Evolutionary conservation across 129 eudicot genomes (phyloP), one percentile per base, ranked within the genome.

Genomic region (Ambrosia artemisiifolia): DNA sequence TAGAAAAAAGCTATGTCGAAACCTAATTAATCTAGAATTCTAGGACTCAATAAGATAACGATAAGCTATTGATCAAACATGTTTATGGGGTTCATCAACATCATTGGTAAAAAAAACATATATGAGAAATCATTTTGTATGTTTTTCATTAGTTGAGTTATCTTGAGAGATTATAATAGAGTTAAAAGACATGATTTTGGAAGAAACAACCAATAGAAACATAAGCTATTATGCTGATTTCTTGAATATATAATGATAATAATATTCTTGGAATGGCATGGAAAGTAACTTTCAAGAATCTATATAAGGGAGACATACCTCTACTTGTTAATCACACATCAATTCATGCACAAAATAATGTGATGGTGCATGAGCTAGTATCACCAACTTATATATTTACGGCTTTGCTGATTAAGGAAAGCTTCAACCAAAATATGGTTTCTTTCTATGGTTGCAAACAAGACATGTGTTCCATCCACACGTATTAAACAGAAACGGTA

Each of bases 251-350:
- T 67, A 14, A 32, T 14, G 36, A 63, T 35, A 17, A 28, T 64
- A 65, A 24, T 51, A 74, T 51, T 20, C 18, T 64, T 38, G 53
- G 24, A 44, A 40, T 19, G 3, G 44, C 47, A 65, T 80, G 76
- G 56, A 63, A 59, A 42, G 46, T 32, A 75, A 19, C 76, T 75
- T 72, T 79, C 20, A 60, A 13, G 30, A 13, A 66, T 69, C 88
- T 88, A 85, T 85, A 83, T 82, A 85, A 80, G 71, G 72, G 72
- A 70, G 64, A 17, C 56, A 46, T 14, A 18, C 53, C 64, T 49
- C 79, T 63, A 56, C 42, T 68, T 60, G 76, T 67, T 24, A 84
- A 71, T 56, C 87, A 76, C 70, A 72, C 77, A 79, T 74, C 83
- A 74, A 74, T 72, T 44, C 80, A 56, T 40, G 44, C 18, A 71